Percentiles rank a stretch among this genome's conserved stretches.
Evolutionary conservation across 2,329 filamentous ascomycete species (phyloP).

Genomic region (Akanthomyces dipterigenus): DNA sequence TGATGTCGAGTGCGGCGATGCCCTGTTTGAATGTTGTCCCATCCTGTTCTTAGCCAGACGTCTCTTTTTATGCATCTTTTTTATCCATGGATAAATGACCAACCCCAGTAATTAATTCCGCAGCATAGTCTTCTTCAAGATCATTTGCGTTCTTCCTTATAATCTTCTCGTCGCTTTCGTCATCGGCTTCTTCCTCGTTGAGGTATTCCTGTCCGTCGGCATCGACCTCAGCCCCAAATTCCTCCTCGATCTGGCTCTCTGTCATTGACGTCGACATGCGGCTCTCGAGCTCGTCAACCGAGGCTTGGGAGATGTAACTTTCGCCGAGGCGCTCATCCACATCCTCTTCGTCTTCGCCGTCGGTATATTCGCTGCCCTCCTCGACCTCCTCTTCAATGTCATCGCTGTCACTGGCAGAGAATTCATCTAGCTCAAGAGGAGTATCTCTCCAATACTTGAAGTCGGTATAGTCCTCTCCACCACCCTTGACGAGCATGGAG

Average conservation of each 20-base stretch:
- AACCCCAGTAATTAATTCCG: conserved; percentile 55
- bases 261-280: conserved; percentile 24
- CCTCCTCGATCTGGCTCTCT: conserved; percentile 23
- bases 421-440: conserved; percentile 79
- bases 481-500: conserved; percentile 76
- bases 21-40: not conserved
- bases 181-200: conserved; percentile 33
- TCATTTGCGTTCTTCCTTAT: conserved; percentile 17
- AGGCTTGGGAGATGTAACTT: conserved; percentile 49
- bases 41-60: not conserved
- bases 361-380: conserved; percentile 37
- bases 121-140: conserved; percentile 40
- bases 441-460: conserved; percentile 93
- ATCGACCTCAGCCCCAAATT: conserved; percentile 33
- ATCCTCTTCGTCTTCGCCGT: conserved; percentile 37
- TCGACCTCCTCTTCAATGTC: conserved; percentile 47
- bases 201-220: conserved; percentile 29
- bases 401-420: conserved; percentile 70
- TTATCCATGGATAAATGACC: conserved; percentile 44
- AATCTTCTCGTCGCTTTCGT: conserved; percentile 25
- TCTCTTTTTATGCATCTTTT: conserved; percentile 19
- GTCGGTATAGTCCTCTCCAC: conserved; percentile 92
- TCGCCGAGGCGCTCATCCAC: conserved; percentile 39
- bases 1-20: conserved; percentile 3
- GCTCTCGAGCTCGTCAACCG: conserved; percentile 40